Evolutionary conservation across 805 yeast species (phyloP).

Genomic region (Teunomyces barrocoloradensis): DNA sequence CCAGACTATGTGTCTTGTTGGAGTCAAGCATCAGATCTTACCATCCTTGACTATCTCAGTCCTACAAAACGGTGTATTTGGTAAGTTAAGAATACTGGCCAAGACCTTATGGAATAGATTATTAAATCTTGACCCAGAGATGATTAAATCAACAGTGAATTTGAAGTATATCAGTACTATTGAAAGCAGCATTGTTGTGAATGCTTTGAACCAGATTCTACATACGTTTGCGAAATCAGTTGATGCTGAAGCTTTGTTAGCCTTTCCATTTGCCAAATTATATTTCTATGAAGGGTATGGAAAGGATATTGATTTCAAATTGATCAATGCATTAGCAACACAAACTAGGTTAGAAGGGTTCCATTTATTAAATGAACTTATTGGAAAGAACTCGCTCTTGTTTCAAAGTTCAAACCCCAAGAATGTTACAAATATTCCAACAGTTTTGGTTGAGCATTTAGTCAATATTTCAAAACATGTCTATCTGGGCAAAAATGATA

Average conservation of each 20-base stretch:
- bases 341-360: conserved; percentile 42
- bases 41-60: conserved; percentile 47
- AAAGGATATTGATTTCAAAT: conserved; percentile 12
- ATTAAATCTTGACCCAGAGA: conserved; percentile 12
- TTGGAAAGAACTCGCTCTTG: conserved; percentile 14
- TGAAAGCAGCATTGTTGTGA: conserved; percentile 36
- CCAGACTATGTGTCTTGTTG: conserved; percentile 25
- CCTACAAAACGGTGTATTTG: conserved; percentile 50
- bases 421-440: conserved; percentile 26
- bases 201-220: conserved; percentile 43
- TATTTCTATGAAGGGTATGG: conserved; percentile 10
- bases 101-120: conserved; percentile 20
- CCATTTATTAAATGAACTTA: conserved; percentile 34
- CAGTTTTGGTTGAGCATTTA: conserved; percentile 43
- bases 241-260: conserved; percentile 32
- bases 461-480: conserved; percentile 44
- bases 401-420: neutral
- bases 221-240: conserved; percentile 47
- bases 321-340: conserved; percentile 28
- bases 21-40: conserved; percentile 25
- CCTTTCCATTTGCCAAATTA: conserved; percentile 36
- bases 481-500: conserved; percentile 35
- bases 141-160: conserved; percentile 20
- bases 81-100: conserved; percentile 26
- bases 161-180: conserved; percentile 35